Base-by-base conservation (phyloP, 371 early-diverging fungal genomes). In the Rhizopus arrhizus region DNA sequence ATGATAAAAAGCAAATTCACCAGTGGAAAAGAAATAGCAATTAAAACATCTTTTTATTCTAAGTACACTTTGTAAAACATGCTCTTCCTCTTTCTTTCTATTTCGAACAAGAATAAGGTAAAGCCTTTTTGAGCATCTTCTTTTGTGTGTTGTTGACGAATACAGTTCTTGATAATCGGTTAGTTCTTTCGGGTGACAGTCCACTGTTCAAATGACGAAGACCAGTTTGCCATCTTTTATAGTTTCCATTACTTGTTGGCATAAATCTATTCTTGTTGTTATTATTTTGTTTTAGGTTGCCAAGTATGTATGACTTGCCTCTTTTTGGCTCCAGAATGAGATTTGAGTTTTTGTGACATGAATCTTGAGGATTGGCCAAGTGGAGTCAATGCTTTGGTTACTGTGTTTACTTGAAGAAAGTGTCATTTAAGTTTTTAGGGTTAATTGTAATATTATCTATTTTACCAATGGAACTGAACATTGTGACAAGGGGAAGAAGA, bases 251-350 rank as follows among this genome's bases (percentile, higher is more conserved):
- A 31, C 68, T 57, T 5, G 75, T 76, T 47, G 80, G 80, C 11
- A 76, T 63, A 51, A 80, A 76, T 69, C 80, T 79, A 59, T 6
- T 0, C 5, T 22, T 6, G 13, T 13, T 34, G 7, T 13, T 42
- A 10, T 45, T 45, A 8, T 45, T 3, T 43, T 43, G 5, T 43
- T 13, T 43, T 11, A 13, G 8, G 11, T 43, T 43, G 11, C 22
- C 22, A 22, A 22, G 22, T 22, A 22, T 22, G 22, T 22, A 22
- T 22, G 22, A 46, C 7, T 31, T 66, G 73, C 78, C 81, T 69
- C 61, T 81, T 81, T 57, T 77, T 78, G 31, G 81, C 81, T 33
- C 81, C 78, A 15, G 81, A 81, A 36, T 81, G 81, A 34, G 76
- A 68, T 42, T 81, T 81, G n/a, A 81, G 62, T 50, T 81, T 81